Percentiles rank a stretch among this genome's conserved stretches.
Conservation (phyloP, 2,329 filamentous ascomycete genomes). For the Nemania serpens region DNA sequence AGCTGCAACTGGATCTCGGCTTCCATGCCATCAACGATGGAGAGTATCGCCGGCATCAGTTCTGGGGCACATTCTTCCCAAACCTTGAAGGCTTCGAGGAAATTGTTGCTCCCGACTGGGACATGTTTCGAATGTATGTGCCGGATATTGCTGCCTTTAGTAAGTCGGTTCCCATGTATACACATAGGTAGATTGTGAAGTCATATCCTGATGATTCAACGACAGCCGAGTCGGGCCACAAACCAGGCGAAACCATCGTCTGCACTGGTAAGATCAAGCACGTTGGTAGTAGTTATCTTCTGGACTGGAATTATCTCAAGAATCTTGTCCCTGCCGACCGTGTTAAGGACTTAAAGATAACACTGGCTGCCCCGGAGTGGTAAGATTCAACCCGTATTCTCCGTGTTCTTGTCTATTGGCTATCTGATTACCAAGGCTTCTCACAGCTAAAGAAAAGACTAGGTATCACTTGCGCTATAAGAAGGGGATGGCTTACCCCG, state of each 20-base stretch:
- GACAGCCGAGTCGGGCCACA: constrained; percentile 50
- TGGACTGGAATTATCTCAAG: constrained; percentile 50
- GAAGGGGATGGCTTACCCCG: constrained; percentile 60
- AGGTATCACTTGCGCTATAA: constrained; percentile 61
- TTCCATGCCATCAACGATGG: constrained; percentile 64
- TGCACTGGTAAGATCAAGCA: constrained; percentile 54
- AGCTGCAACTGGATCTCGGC: constrained; percentile 69
- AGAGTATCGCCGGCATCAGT: constrained; percentile 50
- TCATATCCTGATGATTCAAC: constrained; percentile 3
- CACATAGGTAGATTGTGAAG: background rate
- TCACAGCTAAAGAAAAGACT: constrained; percentile 7
- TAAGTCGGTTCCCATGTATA: constrained; percentile 36
- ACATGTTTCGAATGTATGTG: constrained; percentile 59
- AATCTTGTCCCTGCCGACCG: constrained; percentile 60
- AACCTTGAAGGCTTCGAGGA: constrained; percentile 50
- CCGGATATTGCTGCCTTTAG: constrained; percentile 52
- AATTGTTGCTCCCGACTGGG: constrained; percentile 54
- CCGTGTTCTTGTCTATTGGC: background rate
- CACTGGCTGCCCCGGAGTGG: constrained; percentile 58
- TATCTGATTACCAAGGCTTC: background rate
- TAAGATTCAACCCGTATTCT: constrained; percentile 11
- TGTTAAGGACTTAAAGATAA: constrained; percentile 62
- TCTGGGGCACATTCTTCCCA: constrained; percentile 54
- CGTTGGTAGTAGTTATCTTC: constrained; percentile 49
- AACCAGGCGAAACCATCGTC: constrained; percentile 52